Base-by-base conservation (phyloP, 305 asterid genomes). In the Rubia tinctorum region DNA sequence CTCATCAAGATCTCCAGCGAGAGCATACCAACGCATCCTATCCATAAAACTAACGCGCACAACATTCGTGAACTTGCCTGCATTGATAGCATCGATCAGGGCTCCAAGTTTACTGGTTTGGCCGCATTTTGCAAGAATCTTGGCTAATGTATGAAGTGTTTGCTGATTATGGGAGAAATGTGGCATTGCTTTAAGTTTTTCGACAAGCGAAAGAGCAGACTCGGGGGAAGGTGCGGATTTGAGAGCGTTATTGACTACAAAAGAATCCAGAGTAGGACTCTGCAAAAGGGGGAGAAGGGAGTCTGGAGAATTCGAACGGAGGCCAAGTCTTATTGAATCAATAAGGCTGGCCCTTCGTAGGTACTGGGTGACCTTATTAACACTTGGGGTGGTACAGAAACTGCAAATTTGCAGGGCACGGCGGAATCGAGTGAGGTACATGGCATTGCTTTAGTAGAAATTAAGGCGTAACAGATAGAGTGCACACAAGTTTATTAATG, bases 321-420 rank as follows among this genome's bases (percentile, higher is more conserved):
- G 92, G 74, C 87, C 72, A 23, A 90, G 88, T 77, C 99, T 82
- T 81, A 95, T 83, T 5, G 92, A 86, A 79, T 90, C 97, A 30
- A 90, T 90, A 56, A 92, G 90, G 84, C 80, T 87, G 27, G 99
- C 98, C 73, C 98, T 88, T 71, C 84, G 85, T 71, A 95, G 88
- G 81, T 90, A 95, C 76, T 89, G 79, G 6, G 82, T 78, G 43
- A 91, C 91, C 84, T 84, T 91, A 83, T 89, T 86, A 69, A 71
- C 86, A 68, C 76, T 69, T 51, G 77, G 86, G 56, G 86, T 78
- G 37, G 78, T 70, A 14, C 85, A 80, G 78, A 86, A 89, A 77
- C 71, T 79, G 80, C 82, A 75, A 66, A 81, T 66, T 80, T 85
- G 88, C 12, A 23, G 80, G 53, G 82, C 43, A 30, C 17, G 73